Conservation (phyloP, 2,329 filamentous ascomycete species). For the Paraconiothyrium brasiliense region DNA sequence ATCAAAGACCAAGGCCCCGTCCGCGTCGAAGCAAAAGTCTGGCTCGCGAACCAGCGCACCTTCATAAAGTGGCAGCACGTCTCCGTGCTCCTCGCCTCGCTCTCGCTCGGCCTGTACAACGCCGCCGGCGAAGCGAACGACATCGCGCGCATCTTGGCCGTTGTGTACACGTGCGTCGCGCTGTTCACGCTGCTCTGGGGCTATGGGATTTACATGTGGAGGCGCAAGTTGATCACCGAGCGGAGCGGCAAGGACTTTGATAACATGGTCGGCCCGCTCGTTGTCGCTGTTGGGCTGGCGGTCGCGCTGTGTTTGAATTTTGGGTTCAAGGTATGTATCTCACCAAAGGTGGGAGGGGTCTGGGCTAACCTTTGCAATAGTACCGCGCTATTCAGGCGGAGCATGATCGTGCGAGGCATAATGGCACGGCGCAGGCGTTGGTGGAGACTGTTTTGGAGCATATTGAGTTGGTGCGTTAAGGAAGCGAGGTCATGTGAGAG, state of each 20-base stretch:
- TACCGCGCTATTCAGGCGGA: constrained; percentile 24
- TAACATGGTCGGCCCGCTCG: constrained; percentile 82
- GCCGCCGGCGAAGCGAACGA: constrained; percentile 78
- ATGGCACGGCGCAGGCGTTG: constrained; percentile 14
- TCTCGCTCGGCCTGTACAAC: constrained; percentile 88
- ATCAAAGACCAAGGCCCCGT: constrained; percentile 95
- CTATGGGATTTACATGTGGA: constrained; percentile 79
- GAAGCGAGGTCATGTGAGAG: neutral
- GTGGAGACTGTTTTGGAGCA: constrained; percentile 6
- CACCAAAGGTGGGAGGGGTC: neutral
- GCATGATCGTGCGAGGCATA: constrained; percentile 7
- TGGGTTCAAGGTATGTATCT: constrained; percentile 74
- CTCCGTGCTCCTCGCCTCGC: constrained; percentile 81
- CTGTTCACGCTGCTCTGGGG: constrained; percentile 88
- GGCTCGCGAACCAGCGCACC: constrained; percentile 97
- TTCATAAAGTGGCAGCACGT: constrained; percentile 99
- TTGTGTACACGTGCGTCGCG: constrained; percentile 83
- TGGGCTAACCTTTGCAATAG: constrained; percentile 15
- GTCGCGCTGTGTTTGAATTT: constrained; percentile 87
- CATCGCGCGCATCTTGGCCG: constrained; percentile 80
- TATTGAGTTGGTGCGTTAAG: constrained; percentile 24
- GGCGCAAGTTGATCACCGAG: constrained; percentile 81
- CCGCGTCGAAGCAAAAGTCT: constrained; percentile 96
- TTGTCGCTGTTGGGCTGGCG: constrained; percentile 82
- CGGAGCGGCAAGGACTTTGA: constrained; percentile 94